Evolutionary conservation across 2,329 filamentous ascomycete species (phyloP).

Genomic region (Zymoseptoria tritici): DNA sequence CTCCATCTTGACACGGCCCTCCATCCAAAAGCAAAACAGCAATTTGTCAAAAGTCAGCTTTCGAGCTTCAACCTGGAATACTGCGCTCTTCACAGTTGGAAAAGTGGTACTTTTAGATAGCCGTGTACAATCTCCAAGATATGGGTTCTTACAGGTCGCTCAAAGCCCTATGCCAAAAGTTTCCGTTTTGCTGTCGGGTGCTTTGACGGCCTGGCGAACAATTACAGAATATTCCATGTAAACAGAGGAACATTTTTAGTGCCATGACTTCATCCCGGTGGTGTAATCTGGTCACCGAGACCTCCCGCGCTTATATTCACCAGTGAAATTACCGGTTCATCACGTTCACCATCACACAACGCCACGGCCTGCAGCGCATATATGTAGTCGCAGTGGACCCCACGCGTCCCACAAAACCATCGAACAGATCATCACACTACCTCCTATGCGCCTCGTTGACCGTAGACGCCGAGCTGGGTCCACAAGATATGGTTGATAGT

Average conservation of each 20-base stretch:
- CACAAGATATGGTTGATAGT: neutral
- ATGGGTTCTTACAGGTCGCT: too few species aligned
- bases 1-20: neutral
- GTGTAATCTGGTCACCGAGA: neutral
- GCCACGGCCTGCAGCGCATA: neutral
- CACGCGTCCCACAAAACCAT: too few species aligned
- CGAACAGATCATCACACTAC: too few species aligned
- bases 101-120: too few species aligned
- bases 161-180: too few species aligned
- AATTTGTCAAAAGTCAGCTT: too few species aligned
- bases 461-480: neutral
- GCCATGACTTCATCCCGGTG: neutral
- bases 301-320: neutral
- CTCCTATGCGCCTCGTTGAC: neutral
- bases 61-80: too few species aligned
- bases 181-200: too few species aligned
- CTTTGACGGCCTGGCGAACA: neutral
- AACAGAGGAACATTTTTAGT: neutral
- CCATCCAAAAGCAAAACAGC: too few species aligned
- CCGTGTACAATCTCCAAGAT: too few species aligned
- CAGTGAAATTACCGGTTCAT: neutral
- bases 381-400: neutral
- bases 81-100: too few species aligned
- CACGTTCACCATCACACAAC: conserved; percentile 1
- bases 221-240: neutral